Base-by-base conservation (phyloP, 768 basidiomycete genomes). In the Podaxis mareebaensis region DNA sequence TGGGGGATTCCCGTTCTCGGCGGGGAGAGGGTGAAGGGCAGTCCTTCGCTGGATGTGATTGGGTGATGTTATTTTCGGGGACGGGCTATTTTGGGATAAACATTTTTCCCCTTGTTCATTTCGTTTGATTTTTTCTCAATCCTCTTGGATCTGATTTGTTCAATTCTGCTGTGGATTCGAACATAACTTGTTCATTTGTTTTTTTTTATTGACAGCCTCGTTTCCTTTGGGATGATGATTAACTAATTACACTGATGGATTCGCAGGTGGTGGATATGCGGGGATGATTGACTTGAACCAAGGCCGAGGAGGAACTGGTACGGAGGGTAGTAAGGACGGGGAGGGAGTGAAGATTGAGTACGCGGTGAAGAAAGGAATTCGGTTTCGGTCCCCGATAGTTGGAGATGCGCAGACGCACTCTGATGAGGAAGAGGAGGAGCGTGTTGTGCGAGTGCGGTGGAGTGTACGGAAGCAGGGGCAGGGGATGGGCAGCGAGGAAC, bases 281-380 rank as follows among this genome's bases (percentile, higher is more conserved):
- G 58, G 58, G 58, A 39, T 59, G 58, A 46, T 59, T 20, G 58
- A 59, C 48, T 6, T 59, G 28, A 30, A 38, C 49, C 49, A 24
- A 28, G 26, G 48, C 48, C 48, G 42, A 44, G 39, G n/a, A 24
- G 44, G 38, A 30, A 33, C 33, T 33, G 2, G 10, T 33, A 11
- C 33, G 38, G 56, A 17, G 36, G 38, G 38, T 36, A 11, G n/a
- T 5, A 49, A 24, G 48, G 40, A n/a, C 24, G 6, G 15, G 48
- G 48, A 33, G n/a, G 48, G 24, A 11, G 49, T 51, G 7, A 51
- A 51, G 49, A 24, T 51, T 6, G 49, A 51, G 8, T 51, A 51
- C 3, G 49, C 49, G 10, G 39, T 58, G 38, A 39, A 42, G 39
- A 58, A 28, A 17, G 28, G 58, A 11, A 46, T 46, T 24, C 58